phyloP scores from a whole-genome alignment of 805 yeast species.

The Barnettozyma sucrosica region DNA sequence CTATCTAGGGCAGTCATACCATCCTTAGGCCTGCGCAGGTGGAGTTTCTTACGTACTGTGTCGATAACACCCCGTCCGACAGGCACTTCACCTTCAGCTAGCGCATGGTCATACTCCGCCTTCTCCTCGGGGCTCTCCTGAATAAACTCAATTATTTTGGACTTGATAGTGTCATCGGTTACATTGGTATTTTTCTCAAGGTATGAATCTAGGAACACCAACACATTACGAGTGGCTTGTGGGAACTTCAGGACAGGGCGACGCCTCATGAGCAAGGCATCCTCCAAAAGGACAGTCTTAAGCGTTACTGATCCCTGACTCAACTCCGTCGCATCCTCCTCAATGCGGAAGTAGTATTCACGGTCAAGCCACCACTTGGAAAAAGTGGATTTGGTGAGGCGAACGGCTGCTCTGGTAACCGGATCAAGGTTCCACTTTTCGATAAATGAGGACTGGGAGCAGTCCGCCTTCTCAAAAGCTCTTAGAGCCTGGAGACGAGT shows the following conservation, averaged over 20 bases:
- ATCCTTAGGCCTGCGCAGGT: background rate
- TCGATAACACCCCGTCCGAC: slow-evolving; percentile 1
- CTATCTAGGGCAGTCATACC: background rate
- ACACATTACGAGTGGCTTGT: slow-evolving; percentile 1
- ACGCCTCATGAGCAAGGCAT: slow-evolving; percentile 2
- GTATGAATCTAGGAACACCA: background rate
- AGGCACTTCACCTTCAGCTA: background rate
- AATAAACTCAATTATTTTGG: background rate
- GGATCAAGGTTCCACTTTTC: slow-evolving; percentile 3
- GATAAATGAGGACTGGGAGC: background rate
- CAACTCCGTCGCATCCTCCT: slow-evolving; percentile 2
- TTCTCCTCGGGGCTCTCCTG: background rate
- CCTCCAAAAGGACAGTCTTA: background rate
- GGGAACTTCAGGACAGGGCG: slow-evolving; percentile 2
- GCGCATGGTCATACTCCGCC: background rate
- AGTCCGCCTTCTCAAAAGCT: slow-evolving; percentile 2
- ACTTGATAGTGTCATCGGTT: background rate
- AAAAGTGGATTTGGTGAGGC: slow-evolving; percentile 1
- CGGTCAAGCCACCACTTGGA: slow-evolving; percentile 3
- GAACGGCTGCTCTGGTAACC: background rate
- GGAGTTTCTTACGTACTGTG: slow-evolving; percentile 1
- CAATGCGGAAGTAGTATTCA: slow-evolving; percentile 2
- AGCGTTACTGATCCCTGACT: background rate
- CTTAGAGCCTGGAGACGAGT: slow-evolving; percentile 1
- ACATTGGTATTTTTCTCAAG: background rate